Evolutionary conservation across 2,329 filamentous ascomycete species (phyloP).

Genomic region (Alternaria postmessia): DNA sequence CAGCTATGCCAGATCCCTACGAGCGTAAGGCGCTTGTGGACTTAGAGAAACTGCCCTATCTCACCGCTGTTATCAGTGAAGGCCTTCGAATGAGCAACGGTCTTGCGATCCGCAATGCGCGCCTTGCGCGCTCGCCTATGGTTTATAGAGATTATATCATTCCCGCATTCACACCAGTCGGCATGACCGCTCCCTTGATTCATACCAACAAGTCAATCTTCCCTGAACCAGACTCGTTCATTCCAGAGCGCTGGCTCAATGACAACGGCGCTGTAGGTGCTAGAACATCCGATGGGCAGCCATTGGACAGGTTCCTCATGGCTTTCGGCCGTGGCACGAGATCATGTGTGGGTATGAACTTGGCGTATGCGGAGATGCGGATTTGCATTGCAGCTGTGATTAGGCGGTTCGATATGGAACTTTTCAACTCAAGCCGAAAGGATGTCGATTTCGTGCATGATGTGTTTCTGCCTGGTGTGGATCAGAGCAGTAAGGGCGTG

Average conservation of each 20-base stretch:
- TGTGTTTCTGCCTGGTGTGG: neutral
- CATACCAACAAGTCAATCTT: neutral
- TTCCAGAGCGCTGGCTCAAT: neutral
- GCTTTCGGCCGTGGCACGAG: neutral
- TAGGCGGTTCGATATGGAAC: slow-evolving; percentile 34
- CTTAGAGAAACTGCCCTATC: neutral
- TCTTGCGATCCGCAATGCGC: neutral
- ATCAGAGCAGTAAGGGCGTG: neutral
- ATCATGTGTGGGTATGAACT: neutral
- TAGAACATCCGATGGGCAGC: neutral
- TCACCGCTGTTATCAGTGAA: neutral
- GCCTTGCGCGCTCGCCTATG: neutral
- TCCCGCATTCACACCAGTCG: neutral
- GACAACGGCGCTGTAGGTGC: neutral
- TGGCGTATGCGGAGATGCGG: neutral
- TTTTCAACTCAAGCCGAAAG: neutral
- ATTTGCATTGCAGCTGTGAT: neutral
- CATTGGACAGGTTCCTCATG: neutral
- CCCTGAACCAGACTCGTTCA: neutral
- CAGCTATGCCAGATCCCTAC: neutral
- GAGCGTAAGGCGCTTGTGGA: neutral
- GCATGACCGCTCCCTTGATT: neutral
- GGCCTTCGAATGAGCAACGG: neutral
- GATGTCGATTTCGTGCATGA: neutral
- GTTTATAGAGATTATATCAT: neutral